Percentiles rank a stretch among this genome's conserved stretches.
These are phyloP conservation scores for Phytophthora tubulina DNA, from an alignment of 352 stramenopile species.

Conservation along the genomic window DNA sequence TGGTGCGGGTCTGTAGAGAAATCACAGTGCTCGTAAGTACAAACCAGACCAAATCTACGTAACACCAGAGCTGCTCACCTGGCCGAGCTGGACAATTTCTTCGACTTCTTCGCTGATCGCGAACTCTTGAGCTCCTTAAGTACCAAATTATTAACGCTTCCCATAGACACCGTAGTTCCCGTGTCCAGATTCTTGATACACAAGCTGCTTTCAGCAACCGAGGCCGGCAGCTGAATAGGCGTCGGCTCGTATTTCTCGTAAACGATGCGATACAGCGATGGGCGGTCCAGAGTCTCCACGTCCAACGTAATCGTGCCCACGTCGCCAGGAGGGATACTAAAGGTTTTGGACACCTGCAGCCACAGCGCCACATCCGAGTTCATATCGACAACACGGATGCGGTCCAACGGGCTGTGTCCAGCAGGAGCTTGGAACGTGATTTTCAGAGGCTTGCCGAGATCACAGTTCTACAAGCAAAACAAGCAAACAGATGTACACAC, in stretches of 20 bases:
- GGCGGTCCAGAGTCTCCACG: conserved; percentile 78
- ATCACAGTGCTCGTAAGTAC: conserved; percentile 13
- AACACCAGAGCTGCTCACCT: conserved; percentile 35
- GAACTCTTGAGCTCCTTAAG: conserved; percentile 76
- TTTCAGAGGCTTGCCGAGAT: conserved; percentile 82
- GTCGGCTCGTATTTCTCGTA: conserved; percentile 90
- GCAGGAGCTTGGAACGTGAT: conserved; percentile 79
- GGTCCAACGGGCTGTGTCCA: conserved; percentile 78
- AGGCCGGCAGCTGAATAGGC: conserved; percentile 59
- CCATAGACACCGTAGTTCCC: conserved; percentile 77
- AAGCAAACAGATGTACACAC: conserved; percentile 7
- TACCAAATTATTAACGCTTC: conserved; percentile 83
- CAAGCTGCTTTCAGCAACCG: conserved; percentile 71
- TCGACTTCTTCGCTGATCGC: conserved; percentile 55
- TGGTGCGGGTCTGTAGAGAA: conserved; percentile 50
- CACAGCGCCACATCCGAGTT: conserved; percentile 82
- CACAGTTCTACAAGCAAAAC: conserved; percentile 62
- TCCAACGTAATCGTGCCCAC: conserved; percentile 87
- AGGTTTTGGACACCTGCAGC: conserved; percentile 89
- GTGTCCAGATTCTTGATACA: conserved; percentile 88
- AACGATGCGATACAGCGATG: conserved; percentile 87
- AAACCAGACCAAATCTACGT: neutral
- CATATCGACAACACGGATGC: conserved; percentile 89
- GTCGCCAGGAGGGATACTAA: conserved; percentile 78
- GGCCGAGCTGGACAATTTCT: conserved; percentile 70